phyloP scores from a whole-genome alignment of 1,284 basidiomycete genomes.

The Leccinum griseonigrum region DNA sequence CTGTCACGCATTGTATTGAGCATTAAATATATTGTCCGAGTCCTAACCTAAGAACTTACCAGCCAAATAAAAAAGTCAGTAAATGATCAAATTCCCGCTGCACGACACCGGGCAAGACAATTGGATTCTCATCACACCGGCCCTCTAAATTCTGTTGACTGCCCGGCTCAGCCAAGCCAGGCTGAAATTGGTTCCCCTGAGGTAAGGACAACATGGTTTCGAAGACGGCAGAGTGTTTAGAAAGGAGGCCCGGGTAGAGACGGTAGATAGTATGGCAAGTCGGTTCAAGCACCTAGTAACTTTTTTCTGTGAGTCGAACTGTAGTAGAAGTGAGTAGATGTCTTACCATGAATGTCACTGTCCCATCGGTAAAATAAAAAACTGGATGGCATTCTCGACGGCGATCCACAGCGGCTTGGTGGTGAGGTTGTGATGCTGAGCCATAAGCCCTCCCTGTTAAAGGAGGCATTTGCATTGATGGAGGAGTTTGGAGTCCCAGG shows the following conservation, averaged over 20 bases:
- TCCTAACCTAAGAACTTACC: neutral
- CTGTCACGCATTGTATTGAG: neutral
- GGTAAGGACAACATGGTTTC: conserved; percentile 8
- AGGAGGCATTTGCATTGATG: too few relatives aligned
- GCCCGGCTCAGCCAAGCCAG: too few relatives aligned
- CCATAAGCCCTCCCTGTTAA: neutral
- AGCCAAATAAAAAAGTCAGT: conserved; percentile 4
- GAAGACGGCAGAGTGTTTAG: neutral
- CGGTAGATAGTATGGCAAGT: neutral
- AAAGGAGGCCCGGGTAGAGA: conserved; percentile 4
- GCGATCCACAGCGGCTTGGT: neutral
- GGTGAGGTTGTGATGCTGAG: neutral
- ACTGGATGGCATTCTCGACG: neutral
- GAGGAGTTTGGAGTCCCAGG: too few relatives aligned
- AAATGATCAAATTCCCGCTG: conserved; percentile 11
- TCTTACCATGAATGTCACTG: neutral
- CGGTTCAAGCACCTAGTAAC: neutral
- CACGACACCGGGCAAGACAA: conserved; percentile 2
- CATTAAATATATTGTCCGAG: too few relatives aligned
- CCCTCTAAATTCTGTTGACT: neutral
- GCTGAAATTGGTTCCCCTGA: neutral
- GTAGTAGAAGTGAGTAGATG: neutral
- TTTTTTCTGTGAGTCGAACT: neutral
- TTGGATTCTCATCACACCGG: conserved; percentile 7
- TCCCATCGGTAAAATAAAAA: neutral